Base-by-base conservation (phyloP, 2,329 filamentous ascomycete genomes). In the Pyrenophora teres region DNA sequence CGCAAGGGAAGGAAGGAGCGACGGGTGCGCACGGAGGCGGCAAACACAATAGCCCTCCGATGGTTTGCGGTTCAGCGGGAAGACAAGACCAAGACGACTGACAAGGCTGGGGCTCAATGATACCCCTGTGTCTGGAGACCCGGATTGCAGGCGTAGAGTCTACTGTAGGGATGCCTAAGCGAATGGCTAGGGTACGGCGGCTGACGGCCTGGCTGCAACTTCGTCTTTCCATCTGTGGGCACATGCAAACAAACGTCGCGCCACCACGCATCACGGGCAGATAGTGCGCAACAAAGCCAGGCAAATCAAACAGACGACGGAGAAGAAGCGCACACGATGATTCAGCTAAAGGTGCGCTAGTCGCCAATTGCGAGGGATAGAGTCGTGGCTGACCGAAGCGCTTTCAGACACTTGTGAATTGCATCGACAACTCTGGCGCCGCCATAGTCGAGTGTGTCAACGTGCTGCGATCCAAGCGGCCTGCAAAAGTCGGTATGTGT, bases 341-440 rank as follows among this genome's bases (percentile, higher is more conserved):
- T 74, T 53, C 71, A 74, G 60, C 62, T 74, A 43, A 74, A 74
- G 70, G 71, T 73, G 65, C 48, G 67, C 46, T 15, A 21, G 21
- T 35, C 39, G 30, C n/a, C 30, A 13, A 15, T 31, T 16, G 13
- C 12, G 19, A 31, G 42, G 51, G 47, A 57, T 52, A 30, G 27
- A 30, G 52, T 50, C 51, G 52, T 42, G 57, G 56, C 70, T 70
- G 58, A 97, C 96, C 90, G 63, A 59, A 38, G 52, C 36, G 52
- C 56, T 56, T 78, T 60, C 76, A 80, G 94, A 89, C 92, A 74
- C 91, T 99, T 85, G 85, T 99, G 69, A 97, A 94, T 79, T 97
- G 94, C 87, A 97, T 99, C 85, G 94, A 99, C 87, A 99, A 97
- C 82, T 97, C 94, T 62, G 94, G 94, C 74, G 94, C 94, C 65